Base-by-base conservation (phyloP, 129 eudicot species). In the Saposhnikovia divaricata region DNA sequence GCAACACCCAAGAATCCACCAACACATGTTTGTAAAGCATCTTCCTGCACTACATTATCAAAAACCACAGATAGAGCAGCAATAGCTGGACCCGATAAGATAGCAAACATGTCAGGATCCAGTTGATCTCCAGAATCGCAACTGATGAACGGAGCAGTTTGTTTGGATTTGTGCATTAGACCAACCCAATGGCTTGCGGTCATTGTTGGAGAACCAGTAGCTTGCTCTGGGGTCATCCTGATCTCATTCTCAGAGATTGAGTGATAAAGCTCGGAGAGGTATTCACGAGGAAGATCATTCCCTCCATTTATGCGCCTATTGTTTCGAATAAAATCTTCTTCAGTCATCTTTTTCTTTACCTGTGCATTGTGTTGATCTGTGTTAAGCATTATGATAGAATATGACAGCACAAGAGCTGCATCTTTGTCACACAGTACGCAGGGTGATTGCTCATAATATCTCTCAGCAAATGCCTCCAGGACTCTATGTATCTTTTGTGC, bases 401-500 rank as follows among this genome's bases (percentile, higher is more conserved):
- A 93, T 25, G 98, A 93, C 69, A 90, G 50, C 82, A 90, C 79
- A 42, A 93, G 93, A 79, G 98, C 93, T 81, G 96, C 98, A 77
- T 93, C 98, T 82, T 90, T 93, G 77, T 93, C 90, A 53, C 92
- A 93, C 39, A 93, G 85, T 74, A 93, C 87, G 72, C 55, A 89
- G 0, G 92, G 92, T 11, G 98, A 93, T 78, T 93, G 98, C 77
- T 90, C 98, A 75, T 93, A 93, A 71, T 88, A 90, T 87, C 98
- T 84, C 83, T 89, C 98, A 25, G 98, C 87, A 77, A 93, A 93
- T 31, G 98, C 98, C 80, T 93, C 98, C 13, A 93, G 98, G 75
- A 93, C 98, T 80, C 98, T 90, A 76, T 90, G 96, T 50, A 93
- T 93, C 90, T 93, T 93, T 87, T 93, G 98, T 21, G 98, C 90